These are phyloP conservation scores for Eimeria tenella DNA, from an alignment of 169 alveolate genomes.

Conservation along the genomic window DNA sequence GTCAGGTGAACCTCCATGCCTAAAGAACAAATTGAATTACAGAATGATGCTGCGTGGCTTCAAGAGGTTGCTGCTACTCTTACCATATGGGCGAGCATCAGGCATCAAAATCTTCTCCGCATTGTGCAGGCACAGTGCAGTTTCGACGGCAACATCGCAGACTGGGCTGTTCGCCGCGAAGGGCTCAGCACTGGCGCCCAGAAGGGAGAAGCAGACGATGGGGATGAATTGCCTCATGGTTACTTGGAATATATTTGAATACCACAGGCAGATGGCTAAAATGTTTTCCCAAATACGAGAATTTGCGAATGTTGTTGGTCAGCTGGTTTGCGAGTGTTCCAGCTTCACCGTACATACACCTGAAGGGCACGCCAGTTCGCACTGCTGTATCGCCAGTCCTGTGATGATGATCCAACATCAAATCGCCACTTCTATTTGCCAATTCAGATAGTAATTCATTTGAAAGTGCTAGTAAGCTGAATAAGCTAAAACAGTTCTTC, in stretches of 20 bases:
- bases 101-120: conserved; percentile 75
- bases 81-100: conserved; percentile 76
- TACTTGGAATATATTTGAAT: conserved; percentile 1
- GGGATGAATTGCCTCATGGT: conserved; percentile 64
- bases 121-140: conserved; percentile 75
- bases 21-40: background rate
- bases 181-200: conserved; percentile 71
- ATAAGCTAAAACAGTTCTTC: no score
- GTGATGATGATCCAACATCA: background rate
- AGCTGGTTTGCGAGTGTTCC: background rate
- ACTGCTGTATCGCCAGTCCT: conserved; percentile 15
- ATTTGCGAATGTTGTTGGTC: conserved; percentile 23
- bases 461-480: no score
- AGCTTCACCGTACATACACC: conserved; percentile 37
- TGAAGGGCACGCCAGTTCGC: background rate
- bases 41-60: background rate
- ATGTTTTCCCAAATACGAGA: conserved; percentile 48
- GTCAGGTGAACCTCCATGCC: conserved; percentile 88
- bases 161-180: conserved; percentile 57
- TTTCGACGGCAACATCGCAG: conserved; percentile 77
- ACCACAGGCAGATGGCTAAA: conserved; percentile 59
- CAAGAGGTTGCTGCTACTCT: background rate
- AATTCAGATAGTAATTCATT: background rate
- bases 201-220: conserved; percentile 57
- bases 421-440: background rate